Conservation (phyloP, 768 basidiomycete genomes). For the Scleroderma citrinum region DNA sequence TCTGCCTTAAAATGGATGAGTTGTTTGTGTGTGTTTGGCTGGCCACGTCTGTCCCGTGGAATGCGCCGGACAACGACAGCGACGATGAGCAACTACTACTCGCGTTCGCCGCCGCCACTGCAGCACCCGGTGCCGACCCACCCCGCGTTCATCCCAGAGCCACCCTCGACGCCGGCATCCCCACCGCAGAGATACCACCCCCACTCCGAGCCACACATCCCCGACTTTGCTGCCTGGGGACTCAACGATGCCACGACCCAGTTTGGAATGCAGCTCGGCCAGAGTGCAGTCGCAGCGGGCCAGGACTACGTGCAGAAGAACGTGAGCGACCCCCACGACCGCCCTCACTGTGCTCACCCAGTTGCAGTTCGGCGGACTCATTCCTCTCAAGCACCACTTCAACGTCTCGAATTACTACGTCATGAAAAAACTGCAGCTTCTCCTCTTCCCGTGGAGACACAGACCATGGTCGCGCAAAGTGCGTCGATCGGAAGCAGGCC, state of each 20-base stretch:
- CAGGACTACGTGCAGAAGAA: constrained; percentile 96
- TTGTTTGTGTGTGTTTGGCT: constrained; percentile 10
- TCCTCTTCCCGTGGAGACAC: constrained; percentile 96
- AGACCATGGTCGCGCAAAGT: constrained; percentile 77
- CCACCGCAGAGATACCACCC: constrained; percentile 41
- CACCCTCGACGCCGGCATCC: constrained; percentile 58
- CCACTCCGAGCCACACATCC: constrained; percentile 29
- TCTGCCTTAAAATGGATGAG: constrained; percentile 11
- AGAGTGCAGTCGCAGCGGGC: constrained; percentile 86
- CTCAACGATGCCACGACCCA: constrained; percentile 92
- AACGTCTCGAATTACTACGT: constrained; percentile 97
- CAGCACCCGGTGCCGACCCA: constrained; percentile 88
- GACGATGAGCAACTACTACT: constrained; percentile 31
- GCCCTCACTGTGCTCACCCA: constrained; percentile 1
- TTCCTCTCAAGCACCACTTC: constrained; percentile 89
- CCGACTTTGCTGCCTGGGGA: constrained; percentile 67
- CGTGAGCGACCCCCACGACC: constrained; percentile 54
- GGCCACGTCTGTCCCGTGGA: background rate
- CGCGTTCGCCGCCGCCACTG: constrained; percentile 68
- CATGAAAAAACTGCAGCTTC: constrained; percentile 75
- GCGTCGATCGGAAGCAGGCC: constrained; percentile 54
- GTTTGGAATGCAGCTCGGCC: constrained; percentile 93
- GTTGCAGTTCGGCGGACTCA: constrained; percentile 67
- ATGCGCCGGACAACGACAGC: background rate
- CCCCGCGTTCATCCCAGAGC: constrained; percentile 79